These are phyloP conservation scores for Sclerotinia trifoliorum DNA, from an alignment of 2,329 filamentous ascomycete genomes.

Conservation along the genomic window DNA sequence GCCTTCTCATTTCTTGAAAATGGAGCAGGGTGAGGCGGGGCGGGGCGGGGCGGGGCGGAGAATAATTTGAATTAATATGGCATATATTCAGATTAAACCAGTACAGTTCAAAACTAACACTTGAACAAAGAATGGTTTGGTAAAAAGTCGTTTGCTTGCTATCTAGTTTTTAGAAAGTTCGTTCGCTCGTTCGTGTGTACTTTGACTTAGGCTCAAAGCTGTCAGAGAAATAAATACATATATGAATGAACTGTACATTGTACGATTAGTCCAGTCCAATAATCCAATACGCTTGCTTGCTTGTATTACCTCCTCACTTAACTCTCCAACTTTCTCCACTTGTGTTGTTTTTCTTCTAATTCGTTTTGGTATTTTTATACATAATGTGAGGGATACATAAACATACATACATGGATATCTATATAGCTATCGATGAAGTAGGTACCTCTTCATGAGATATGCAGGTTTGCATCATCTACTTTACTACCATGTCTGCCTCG, in stretches of 20 bases:
- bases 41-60: not conserved
- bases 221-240: not conserved
- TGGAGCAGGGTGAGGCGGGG: not conserved
- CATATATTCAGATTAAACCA: not conserved
- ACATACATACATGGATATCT: too few species aligned
- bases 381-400: not conserved
- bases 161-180: not conserved
- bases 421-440: not conserved
- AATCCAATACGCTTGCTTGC: too few species aligned
- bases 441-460: not conserved
- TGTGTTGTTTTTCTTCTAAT: not conserved
- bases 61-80: not conserved
- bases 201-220: not conserved
- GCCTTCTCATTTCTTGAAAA: conserved; percentile 1
- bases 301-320: too few species aligned
- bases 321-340: not conserved
- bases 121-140: not conserved
- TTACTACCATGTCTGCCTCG: not conserved
- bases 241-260: not conserved
- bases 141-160: not conserved
- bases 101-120: not conserved
- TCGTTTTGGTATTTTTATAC: not conserved
- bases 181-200: not conserved
- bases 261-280: not conserved
- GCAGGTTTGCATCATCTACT: not conserved